Evolutionary conservation across 140 eudicot species (phyloP), one percentile per base, ranked within the genome.

Genomic region (Anethum foeniculum): DNA sequence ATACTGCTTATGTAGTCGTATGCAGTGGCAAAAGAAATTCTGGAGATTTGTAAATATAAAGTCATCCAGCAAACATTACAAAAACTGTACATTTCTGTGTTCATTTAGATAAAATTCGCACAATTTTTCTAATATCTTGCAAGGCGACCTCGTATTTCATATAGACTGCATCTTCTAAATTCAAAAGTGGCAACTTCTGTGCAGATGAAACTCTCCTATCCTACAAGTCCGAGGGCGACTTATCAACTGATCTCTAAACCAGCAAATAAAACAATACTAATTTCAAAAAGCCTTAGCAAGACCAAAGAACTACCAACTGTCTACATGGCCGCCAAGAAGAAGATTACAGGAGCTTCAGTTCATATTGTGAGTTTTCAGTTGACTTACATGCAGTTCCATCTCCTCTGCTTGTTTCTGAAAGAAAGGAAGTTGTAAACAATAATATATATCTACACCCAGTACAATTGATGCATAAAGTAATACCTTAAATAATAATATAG

Each of bases 381-480:
- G 80, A 64, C 44, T 60, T 47, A 49, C 64, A 74, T 84, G 82
- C 39, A 56, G 14, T 58, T 44, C 81, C 44, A 84, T 80, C 78
- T 84, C 92, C 67, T 80, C 25, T 48, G 76, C 77, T 34, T 88
- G 90, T 74, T 58, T 25, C 92, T 88, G 87, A 49, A 84, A 77
- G 48, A 65, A 72, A 10, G 27, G 56, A 58, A 67, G 13, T 2
- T 1, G 48, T 5, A 52, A 77, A 73, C 5, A 39, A 5, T 14
- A 6, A 39, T 18, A 13, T 3, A 16, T 6, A 32, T 21, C 39
- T 15, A 14, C 77, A 71, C 9, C n/a, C 18, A 2, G 15, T 19
- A 34, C 21, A 54, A 1, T 54, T 21, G 27, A 54, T 6, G 27
- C 27, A 21, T 54, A 54, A 51, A 54, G 64, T 21, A 19, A 52